Conservation (phyloP, 2,329 filamentous ascomycete genomes). For the Aotearoamyces nothofagi region DNA sequence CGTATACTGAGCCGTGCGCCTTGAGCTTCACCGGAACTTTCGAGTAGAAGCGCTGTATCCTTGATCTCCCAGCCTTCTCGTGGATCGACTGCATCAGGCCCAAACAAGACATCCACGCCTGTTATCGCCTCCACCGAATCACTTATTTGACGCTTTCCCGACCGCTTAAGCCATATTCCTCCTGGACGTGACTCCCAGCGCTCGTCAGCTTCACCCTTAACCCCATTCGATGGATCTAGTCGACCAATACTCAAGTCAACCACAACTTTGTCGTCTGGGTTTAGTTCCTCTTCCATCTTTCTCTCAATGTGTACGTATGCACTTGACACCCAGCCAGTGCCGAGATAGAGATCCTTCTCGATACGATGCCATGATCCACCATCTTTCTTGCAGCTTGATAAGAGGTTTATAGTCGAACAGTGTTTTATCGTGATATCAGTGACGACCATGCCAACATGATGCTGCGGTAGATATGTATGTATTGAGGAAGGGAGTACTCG, state of each 20-base stretch:
- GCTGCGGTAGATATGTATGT: conserved; percentile 51
- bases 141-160: conserved; percentile 32
- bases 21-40: conserved; percentile 42
- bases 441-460: conserved; percentile 53
- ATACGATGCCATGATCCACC: conserved; percentile 45
- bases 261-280: conserved; percentile 43
- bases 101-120: conserved; percentile 54
- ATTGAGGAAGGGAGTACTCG: conserved; percentile 52
- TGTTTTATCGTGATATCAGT: conserved; percentile 53
- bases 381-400: conserved; percentile 45
- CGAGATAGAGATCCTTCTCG: conserved; percentile 57
- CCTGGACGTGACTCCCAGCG: conserved; percentile 51
- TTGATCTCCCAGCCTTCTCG: conserved; percentile 72
- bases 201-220: conserved; percentile 35
- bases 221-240: conserved; percentile 36
- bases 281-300: conserved; percentile 55
- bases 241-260: conserved; percentile 49
- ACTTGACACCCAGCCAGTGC: conserved; percentile 44
- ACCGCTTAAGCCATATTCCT: conserved; percentile 50
- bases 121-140: conserved; percentile 35
- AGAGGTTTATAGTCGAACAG: conserved; percentile 45
- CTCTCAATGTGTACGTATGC: conserved; percentile 55
- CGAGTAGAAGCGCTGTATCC: conserved; percentile 58
- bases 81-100: conserved; percentile 70
- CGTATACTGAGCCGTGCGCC: conserved; percentile 67